These are phyloP conservation scores for Cyamopsis tetragonoloba DNA, from an alignment of 306 rosid species.

Conservation along the genomic window DNA sequence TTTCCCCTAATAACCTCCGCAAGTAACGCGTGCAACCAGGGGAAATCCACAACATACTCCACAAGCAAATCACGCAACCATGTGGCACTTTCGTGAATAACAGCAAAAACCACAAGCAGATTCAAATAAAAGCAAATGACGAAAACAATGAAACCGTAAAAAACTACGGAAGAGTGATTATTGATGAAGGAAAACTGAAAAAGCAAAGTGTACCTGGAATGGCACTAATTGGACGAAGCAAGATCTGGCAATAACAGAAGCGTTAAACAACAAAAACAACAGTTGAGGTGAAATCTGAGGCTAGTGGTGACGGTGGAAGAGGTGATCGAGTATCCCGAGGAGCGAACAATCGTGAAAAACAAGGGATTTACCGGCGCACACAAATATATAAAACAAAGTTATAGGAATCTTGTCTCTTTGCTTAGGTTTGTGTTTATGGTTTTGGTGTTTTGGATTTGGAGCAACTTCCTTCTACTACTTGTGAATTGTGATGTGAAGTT, in stretches of 20 bases:
- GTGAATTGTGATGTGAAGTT: not conserved
- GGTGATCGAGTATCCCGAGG: conserved; percentile 17
- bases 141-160: not conserved
- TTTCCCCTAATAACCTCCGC: conserved; percentile 33
- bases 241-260: conserved; percentile 45
- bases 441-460: not conserved
- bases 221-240: conserved; percentile 26
- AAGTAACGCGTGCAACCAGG: conserved; percentile 15
- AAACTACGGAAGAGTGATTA: not conserved
- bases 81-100: conserved; percentile 6
- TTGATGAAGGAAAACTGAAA: not conserved
- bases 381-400: not conserved
- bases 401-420: not conserved
- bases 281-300: conserved; percentile 23
- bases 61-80: conserved; percentile 17
- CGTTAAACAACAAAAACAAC: not conserved
- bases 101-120: not conserved
- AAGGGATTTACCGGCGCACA: not conserved
- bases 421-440: not conserved
- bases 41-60: not conserved
- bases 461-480: not conserved
- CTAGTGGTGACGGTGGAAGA: not conserved
- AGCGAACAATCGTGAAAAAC: conserved; percentile 7
- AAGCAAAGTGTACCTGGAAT: conserved; percentile 30
- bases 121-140: not conserved